Conservation (phyloP, 2,329 filamentous ascomycete genomes). For the Arthroderma sp. region DNA sequence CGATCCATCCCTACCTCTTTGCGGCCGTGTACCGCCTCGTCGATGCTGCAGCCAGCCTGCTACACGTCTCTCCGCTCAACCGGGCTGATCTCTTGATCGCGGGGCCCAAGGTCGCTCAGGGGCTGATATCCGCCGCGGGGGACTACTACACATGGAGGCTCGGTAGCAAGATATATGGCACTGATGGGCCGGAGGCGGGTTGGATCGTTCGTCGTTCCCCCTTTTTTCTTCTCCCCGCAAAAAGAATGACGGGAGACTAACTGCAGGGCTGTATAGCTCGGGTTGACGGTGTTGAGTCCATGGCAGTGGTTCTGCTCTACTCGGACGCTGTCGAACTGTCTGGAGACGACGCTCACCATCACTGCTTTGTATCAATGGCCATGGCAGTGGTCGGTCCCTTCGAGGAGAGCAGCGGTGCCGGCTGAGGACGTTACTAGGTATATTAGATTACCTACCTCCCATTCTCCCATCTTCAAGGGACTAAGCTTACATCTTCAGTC, state of each 20-base stretch:
- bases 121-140: slow-evolving; percentile 59
- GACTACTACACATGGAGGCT: slow-evolving; percentile 87
- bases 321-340: slow-evolving; percentile 82
- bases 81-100: slow-evolving; percentile 57
- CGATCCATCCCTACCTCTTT: slow-evolving; percentile 81
- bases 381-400: slow-evolving; percentile 52
- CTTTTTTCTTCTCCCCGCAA: neutral
- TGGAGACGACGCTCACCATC: slow-evolving; percentile 80
- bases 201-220: slow-evolving; percentile 49
- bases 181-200: slow-evolving; percentile 50
- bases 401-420: slow-evolving; percentile 7
- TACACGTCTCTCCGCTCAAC: slow-evolving; percentile 43
- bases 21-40: slow-evolving; percentile 57
- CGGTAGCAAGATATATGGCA: slow-evolving; percentile 60
- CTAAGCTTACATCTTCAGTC: slow-evolving; percentile 26
- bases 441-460: neutral
- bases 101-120: slow-evolving; percentile 65
- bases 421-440: slow-evolving; percentile 6
- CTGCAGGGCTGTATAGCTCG: slow-evolving; percentile 48
- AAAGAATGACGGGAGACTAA: no score
- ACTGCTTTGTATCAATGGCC: slow-evolving; percentile 75
- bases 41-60: slow-evolving; percentile 43
- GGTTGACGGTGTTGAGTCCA: slow-evolving; percentile 60
- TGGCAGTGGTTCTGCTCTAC: slow-evolving; percentile 98
- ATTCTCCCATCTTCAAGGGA: neutral